phyloP scores from a whole-genome alignment of 2,329 filamentous ascomycete species.

The Botrytis paeoniae region DNA sequence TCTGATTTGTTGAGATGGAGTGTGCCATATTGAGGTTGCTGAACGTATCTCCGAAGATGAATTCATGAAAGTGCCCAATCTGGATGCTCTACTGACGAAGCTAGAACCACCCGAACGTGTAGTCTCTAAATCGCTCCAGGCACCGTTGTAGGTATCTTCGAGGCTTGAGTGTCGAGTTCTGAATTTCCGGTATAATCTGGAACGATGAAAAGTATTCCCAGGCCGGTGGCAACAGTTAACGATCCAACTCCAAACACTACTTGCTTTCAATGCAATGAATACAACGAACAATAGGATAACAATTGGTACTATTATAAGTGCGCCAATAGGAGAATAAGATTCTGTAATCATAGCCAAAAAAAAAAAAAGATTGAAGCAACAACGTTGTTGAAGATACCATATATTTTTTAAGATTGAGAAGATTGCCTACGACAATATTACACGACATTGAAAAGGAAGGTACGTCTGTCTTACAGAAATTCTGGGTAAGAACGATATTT shows the following conservation, averaged over 20 bases:
- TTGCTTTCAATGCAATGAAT: slow-evolving; percentile 36
- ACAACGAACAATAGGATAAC: slow-evolving; percentile 40
- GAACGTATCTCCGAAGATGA: slow-evolving; percentile 22
- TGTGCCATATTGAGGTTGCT: slow-evolving; percentile 39
- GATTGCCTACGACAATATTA: not conserved
- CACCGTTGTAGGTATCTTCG: slow-evolving; percentile 38
- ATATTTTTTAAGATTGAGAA: not conserved
- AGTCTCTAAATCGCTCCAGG: slow-evolving; percentile 40
- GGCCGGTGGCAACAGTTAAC: slow-evolving; percentile 26
- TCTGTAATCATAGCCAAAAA: slow-evolving; percentile 40
- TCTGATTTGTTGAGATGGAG: slow-evolving; percentile 35
- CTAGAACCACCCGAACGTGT: slow-evolving; percentile 29
- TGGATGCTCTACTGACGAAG: slow-evolving; percentile 23
- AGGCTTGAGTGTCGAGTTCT: slow-evolving; percentile 5
- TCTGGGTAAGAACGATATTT: not conserved
- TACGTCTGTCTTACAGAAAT: not conserved
- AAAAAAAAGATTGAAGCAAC: slow-evolving; percentile 33
- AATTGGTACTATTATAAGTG: slow-evolving; percentile 47
- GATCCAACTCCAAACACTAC: slow-evolving; percentile 29
- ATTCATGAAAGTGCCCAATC: slow-evolving; percentile 32
- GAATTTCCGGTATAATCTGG: slow-evolving; percentile 26
- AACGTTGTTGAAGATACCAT: slow-evolving; percentile 25
- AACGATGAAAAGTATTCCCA: slow-evolving; percentile 24
- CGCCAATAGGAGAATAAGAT: slow-evolving; percentile 42
- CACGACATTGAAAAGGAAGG: not conserved